Conservation (phyloP, 768 basidiomycete genomes). For the Pleurotus cornucopiae region DNA sequence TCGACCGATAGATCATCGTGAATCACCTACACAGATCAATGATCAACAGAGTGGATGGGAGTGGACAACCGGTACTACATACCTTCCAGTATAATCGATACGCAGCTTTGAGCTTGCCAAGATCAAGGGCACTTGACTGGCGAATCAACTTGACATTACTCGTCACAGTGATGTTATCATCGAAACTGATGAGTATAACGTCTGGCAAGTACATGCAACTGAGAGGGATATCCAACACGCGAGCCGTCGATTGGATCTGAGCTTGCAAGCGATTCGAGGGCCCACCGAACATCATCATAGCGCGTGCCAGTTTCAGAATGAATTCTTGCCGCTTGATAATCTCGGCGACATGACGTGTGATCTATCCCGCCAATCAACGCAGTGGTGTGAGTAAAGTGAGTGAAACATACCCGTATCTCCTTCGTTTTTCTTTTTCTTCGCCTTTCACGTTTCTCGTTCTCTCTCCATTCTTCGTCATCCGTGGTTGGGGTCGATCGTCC, state of each 20-base stretch:
- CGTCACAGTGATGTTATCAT: constrained; percentile 75
- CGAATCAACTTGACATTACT: constrained; percentile 78
- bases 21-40: constrained; percentile 52
- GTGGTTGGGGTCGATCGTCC: constrained; percentile 14
- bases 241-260: constrained; percentile 75
- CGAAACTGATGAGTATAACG: constrained; percentile 78
- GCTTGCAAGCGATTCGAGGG: constrained; percentile 80
- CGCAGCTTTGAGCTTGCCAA: constrained; percentile 71
- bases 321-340: constrained; percentile 82
- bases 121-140: constrained; percentile 66
- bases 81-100: constrained; percentile 76
- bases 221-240: constrained; percentile 66
- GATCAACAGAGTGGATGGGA: not conserved
- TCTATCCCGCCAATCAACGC: constrained; percentile 32
- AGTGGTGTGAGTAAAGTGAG: constrained; percentile 1
- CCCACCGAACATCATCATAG: constrained; percentile 89
- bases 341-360: constrained; percentile 79
- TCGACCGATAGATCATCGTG: constrained; percentile 76
- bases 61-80: constrained; percentile 12
- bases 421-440: constrained; percentile 62
- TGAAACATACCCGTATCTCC: constrained; percentile 52
- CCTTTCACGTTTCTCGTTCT: constrained; percentile 33
- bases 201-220: constrained; percentile 76
- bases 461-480: constrained; percentile 13
- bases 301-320: constrained; percentile 75